These are phyloP conservation scores for Pelargonium citronellum DNA, from an alignment of 441 rosid genomes.

Conservation along the genomic window DNA sequence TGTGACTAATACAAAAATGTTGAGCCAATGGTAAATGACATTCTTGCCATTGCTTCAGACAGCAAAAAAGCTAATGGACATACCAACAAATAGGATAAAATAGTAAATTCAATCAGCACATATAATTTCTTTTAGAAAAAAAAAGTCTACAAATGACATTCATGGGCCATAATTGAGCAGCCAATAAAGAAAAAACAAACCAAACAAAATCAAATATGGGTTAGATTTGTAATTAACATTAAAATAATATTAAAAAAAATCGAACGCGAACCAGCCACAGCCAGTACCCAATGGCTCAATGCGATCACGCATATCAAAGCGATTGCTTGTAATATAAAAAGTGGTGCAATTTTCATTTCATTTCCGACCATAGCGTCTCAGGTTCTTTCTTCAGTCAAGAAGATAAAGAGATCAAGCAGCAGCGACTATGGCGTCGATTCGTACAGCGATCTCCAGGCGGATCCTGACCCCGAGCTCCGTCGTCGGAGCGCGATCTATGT, in stretches of 20 bases:
- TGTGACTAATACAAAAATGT: too few species aligned
- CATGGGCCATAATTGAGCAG: not conserved
- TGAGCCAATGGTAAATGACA: too few species aligned
- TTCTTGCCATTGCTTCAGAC: too few species aligned
- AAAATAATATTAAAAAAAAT: too few species aligned
- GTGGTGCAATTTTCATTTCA: not conserved
- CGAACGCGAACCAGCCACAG: too few species aligned
- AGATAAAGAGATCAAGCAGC: not conserved
- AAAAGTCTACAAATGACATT: not conserved
- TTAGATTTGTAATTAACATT: not conserved
- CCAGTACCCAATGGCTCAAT: too few species aligned
- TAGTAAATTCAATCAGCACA: too few species aligned
- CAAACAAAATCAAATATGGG: not conserved
- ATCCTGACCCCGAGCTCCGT: constrained; percentile 25
- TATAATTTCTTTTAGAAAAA: too few species aligned
- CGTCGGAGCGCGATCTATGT: constrained; percentile 47
- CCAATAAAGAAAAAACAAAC: not conserved
- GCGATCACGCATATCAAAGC: constrained; percentile 2
- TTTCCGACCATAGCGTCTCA: not conserved
- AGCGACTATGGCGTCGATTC: constrained; percentile 14
- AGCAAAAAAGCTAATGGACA: too few species aligned
- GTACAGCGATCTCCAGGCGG: constrained; percentile 13
- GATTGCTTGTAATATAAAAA: not conserved
- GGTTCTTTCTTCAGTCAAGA: not conserved
- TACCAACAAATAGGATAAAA: too few species aligned